A percentile compares a stretch with the other conserved stretches of the same genome.
Evolutionary conservation across 2,329 filamentous ascomycete species (phyloP).

Genomic region (Cladosporium sp.): DNA sequence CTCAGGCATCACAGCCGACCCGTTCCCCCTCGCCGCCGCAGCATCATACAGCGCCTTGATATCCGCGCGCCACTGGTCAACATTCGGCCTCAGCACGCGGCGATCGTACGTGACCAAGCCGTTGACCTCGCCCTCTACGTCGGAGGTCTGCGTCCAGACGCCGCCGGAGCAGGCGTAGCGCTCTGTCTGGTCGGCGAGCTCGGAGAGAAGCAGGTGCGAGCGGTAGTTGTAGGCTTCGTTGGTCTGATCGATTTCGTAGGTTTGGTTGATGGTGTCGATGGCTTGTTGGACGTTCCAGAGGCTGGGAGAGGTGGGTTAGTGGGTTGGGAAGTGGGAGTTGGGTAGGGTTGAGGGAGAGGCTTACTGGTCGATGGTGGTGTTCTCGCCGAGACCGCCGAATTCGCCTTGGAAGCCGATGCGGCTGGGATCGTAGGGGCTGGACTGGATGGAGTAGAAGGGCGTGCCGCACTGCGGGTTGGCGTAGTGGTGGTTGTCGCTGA

Average conservation of each 20-base stretch:
- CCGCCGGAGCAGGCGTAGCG: conserved; percentile 59
- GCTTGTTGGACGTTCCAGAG: conserved; percentile 59
- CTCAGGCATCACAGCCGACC: background rate
- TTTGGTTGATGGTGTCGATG: conserved; percentile 56
- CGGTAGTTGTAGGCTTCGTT: conserved; percentile 62
- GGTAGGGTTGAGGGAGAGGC: too few relatives aligned
- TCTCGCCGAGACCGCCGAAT: conserved; percentile 63
- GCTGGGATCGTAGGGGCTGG: conserved; percentile 49
- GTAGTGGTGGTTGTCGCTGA: conserved; percentile 65
- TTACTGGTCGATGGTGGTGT: conserved; percentile 52
- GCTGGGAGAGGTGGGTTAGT: conserved; percentile 49
- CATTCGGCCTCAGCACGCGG: conserved; percentile 6
- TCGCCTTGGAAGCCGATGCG: conserved; percentile 66
- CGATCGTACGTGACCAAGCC: conserved; percentile 51
- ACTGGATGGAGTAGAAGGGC: conserved; percentile 57
- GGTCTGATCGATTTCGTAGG: conserved; percentile 58
- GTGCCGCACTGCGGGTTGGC: conserved; percentile 65
- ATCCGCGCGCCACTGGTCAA: conserved; percentile 53
- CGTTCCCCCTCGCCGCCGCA: conserved; percentile 26
- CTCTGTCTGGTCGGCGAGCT: conserved; percentile 45
- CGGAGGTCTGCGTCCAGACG: conserved; percentile 68
- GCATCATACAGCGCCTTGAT: conserved; percentile 56
- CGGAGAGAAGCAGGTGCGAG: conserved; percentile 45
- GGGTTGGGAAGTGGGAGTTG: too few relatives aligned
- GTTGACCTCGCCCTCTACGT: conserved; percentile 70